Conservation (phyloP, 2,329 filamentous ascomycete genomes). For the Alternaria infectoria region DNA sequence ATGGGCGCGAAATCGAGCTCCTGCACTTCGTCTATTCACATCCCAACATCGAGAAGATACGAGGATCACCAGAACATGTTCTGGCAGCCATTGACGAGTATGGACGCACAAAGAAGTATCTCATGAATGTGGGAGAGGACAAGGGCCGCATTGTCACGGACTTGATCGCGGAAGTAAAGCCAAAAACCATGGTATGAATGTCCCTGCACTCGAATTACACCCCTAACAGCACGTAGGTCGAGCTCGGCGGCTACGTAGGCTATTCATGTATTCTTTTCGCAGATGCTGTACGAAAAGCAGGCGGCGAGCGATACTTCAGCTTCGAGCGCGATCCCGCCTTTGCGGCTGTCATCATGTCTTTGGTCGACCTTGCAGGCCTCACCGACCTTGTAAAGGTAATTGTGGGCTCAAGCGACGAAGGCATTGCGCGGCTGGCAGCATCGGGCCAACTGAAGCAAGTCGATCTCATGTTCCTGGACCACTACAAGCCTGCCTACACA, state of each 20-base stretch:
- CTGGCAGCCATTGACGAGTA: slow-evolving; percentile 75
- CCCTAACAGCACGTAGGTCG: slow-evolving; percentile 56
- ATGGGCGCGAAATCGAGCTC: slow-evolving; percentile 76
- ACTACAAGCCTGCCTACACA: slow-evolving; percentile 78
- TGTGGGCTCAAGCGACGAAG: slow-evolving; percentile 72
- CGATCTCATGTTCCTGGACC: slow-evolving; percentile 79
- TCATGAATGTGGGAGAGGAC: slow-evolving; percentile 80
- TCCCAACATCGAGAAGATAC: slow-evolving; percentile 66
- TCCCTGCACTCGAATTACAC: not conserved
- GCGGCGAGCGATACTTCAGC: slow-evolving; percentile 71
- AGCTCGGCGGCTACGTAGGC: slow-evolving; percentile 81
- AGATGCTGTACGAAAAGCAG: slow-evolving; percentile 66
- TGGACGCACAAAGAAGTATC: slow-evolving; percentile 67
- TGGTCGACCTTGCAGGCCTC: slow-evolving; percentile 79
- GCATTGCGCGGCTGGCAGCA: slow-evolving; percentile 65
- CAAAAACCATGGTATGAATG: slow-evolving; percentile 64
- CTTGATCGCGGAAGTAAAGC: slow-evolving; percentile 71
- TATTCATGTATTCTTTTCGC: slow-evolving; percentile 82
- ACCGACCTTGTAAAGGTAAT: slow-evolving; percentile 71
- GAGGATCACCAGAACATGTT: slow-evolving; percentile 68
- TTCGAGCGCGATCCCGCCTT: slow-evolving; percentile 78
- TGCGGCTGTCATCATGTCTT: slow-evolving; percentile 69
- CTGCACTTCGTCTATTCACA: slow-evolving; percentile 71
- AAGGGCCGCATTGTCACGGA: slow-evolving; percentile 75
- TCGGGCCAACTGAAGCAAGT: slow-evolving; percentile 63